Base-by-base conservation (phyloP, 2,329 filamentous ascomycete species). In the Delphinella strobiligena region DNA sequence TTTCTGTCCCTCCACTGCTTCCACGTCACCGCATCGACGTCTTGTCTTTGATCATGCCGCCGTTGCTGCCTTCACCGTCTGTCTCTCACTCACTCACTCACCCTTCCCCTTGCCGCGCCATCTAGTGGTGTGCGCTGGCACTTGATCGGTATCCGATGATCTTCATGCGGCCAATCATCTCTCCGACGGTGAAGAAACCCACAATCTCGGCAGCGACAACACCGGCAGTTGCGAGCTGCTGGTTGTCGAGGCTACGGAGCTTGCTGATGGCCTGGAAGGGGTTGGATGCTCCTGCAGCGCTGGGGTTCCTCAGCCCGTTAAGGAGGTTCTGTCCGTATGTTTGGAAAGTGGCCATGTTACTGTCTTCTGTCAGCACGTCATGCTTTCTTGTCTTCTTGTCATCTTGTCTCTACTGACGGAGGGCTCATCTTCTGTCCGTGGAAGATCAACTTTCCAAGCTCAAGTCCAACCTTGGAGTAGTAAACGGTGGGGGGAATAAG, bases 81-180 rank as follows among this genome's bases (percentile, higher is more conserved):
- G n/a, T n/a, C n/a, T n/a, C n/a, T n/a, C n/a, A n/a, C n/a, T n/a
- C 34, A 31, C 33, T 24, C 33, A 14, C 29, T 31, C 38, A 31
- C 35, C 10, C 38, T 30, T 19, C 32, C 9, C 32, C 29, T 31
- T 31, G 17, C 38, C 14, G 37, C 38, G 33, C 18, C 17, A n/a
- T 18, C 27, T 43, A 43, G 41, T 43, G 41, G 34, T 41, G 34
- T n/a, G 19, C 29, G 30, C 31, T 19, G 31, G 40, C 37, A 27
- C 38, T 45, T 9, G 47, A 51, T 51, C 65, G 55, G 74, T 98
- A 98, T 49, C 91, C 91, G 53, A 98, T 73, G 53, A 98, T 64
- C 82, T 98, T 96, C 69, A 91, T 78, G 58, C 88, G 77, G 55
- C 91, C 91, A 55, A 98, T 79, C 64, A 98, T 96, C 74, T 96